Conservation (phyloP, 225 moss, liverwort and hornwort species). For the Polytrichum formosum region DNA sequence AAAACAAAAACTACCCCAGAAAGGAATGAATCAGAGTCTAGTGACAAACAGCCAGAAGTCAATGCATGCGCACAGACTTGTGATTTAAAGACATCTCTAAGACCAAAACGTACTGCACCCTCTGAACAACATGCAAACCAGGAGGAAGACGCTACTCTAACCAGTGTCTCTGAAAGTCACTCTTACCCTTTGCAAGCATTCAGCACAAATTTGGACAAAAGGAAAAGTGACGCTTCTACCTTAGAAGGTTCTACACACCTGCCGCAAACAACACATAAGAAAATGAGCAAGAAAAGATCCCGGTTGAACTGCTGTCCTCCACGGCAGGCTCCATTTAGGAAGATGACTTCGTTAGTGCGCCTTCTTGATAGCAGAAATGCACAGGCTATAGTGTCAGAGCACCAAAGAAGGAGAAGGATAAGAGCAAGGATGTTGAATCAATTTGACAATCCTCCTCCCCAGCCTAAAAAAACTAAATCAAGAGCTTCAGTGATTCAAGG, state of each 20-base stretch:
- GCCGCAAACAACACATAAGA: conserved; percentile 9
- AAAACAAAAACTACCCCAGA: conserved; percentile 16
- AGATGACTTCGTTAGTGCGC: conserved; percentile 21
- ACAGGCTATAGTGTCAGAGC: conserved; percentile 15
- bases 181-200: conserved; percentile 1
- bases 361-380: conserved; percentile 11
- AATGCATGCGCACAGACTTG: conserved; percentile 10
- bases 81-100: conserved; percentile 13
- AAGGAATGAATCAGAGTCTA: conserved; percentile 3
- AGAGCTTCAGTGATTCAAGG: conserved; percentile 7
- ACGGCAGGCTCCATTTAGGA: conserved; percentile 20
- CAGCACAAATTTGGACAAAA: conserved; percentile 5
- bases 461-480: conserved; percentile 2
- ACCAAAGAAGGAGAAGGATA: conserved; percentile 23
- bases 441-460: conserved; percentile 17
- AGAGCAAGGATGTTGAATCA: conserved; percentile 27
- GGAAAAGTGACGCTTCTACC: conserved; percentile 13
- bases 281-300: conserved; percentile 15
- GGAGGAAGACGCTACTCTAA: conserved; percentile 11
- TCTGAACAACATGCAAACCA: conserved; percentile 26
- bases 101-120: conserved; percentile 21
- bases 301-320: conserved; percentile 12
- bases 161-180: conserved; percentile 3
- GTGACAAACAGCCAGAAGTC: conserved; percentile 11
- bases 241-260: conserved; percentile 5